Evolutionary conservation across 352 stramenopile genomes (phyloP), one percentile per base, ranked within the genome.

Genomic region (Globisporangium takayamanum): DNA sequence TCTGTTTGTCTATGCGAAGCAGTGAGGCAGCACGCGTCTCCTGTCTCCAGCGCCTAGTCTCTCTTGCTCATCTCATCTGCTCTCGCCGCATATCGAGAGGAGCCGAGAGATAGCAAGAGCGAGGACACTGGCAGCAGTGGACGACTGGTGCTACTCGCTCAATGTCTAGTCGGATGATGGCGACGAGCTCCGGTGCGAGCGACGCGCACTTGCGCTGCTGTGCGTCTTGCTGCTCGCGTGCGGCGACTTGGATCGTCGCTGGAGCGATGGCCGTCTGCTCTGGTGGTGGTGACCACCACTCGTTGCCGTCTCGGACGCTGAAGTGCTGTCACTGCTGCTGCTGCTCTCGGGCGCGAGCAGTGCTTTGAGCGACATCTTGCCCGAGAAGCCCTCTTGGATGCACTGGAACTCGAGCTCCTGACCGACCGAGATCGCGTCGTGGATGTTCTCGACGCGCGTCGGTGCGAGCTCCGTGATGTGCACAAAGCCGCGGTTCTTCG

Each of bases 381-480:
- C 84, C 5, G 78, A 88, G 39, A 75, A 64, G 44, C 80, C 80
- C 30, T 90, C 85, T 62, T 88, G 72, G 54, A 95, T 80, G 53
- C 85, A 93, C 61, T 80, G 71, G 55, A 89, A 84, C 52, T 93
- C 82, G 58, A 95, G 68, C 60, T 86, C 80, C 62, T 95, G 78
- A 46, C 80, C 83, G 45, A 83, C 67, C 25, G 80, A 72, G 26
- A 95, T 56, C 8, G 76, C 54, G 45, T 79, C 66, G 48, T 78
- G 70, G 48, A 92, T 92, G 60, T 88, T 81, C 25, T 67, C 74
- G 20, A 93, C 67, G 57, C 82, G 85, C 18, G 69, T 57, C 51
- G 75, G 66, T 2, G 84, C 68, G n/a, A 98, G 68, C 68, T 99
- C 90, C 37, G 88, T 97, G 54, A 98, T 90, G 79, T 99, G 96